Conservation (phyloP, 768 basidiomycete species). For the Lyophyllum atratum region DNA sequence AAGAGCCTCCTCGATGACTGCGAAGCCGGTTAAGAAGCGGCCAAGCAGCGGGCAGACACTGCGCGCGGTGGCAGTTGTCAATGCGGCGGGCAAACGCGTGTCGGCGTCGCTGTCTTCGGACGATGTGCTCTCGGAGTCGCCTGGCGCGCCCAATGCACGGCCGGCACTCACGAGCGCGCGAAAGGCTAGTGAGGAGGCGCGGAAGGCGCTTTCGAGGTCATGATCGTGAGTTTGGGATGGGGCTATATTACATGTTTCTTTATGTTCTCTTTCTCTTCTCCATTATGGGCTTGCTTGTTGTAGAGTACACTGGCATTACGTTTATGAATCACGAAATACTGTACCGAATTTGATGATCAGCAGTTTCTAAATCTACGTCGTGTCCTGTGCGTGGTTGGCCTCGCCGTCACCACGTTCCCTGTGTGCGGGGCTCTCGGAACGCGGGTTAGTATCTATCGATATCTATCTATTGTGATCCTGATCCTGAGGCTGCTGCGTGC, state of each 20-base stretch:
- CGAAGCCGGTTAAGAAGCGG: conserved; percentile 36
- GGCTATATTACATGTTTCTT: not conserved
- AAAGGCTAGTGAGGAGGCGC: conserved; percentile 53
- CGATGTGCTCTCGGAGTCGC: conserved; percentile 9
- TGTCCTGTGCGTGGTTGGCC: not conserved
- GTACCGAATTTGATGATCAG: not conserved
- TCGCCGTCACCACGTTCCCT: too few relatives aligned
- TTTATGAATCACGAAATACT: not conserved
- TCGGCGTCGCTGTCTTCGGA: conserved; percentile 15
- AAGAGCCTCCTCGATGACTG: conserved; percentile 5
- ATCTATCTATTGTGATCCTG: not conserved
- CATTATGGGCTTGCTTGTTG: not conserved
- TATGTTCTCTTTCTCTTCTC: not conserved
- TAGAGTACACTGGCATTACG: not conserved
- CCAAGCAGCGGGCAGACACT: conserved; percentile 55
- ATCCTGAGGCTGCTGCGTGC: not conserved
- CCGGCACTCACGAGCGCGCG: conserved; percentile 47
- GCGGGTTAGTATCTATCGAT: too few relatives aligned
- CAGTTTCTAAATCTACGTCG: not conserved
- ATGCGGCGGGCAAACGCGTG: conserved; percentile 38
- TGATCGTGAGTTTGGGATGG: conserved; percentile 10
- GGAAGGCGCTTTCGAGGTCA: conserved; percentile 43
- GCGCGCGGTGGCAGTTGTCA: conserved; percentile 63
- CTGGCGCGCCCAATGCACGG: conserved; percentile 24
- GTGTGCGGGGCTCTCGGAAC: too few relatives aligned